These are phyloP conservation scores for Aristolochia fimbriata DNA, from an alignment of 164 flowering plant genomes.

Conservation along the genomic window DNA sequence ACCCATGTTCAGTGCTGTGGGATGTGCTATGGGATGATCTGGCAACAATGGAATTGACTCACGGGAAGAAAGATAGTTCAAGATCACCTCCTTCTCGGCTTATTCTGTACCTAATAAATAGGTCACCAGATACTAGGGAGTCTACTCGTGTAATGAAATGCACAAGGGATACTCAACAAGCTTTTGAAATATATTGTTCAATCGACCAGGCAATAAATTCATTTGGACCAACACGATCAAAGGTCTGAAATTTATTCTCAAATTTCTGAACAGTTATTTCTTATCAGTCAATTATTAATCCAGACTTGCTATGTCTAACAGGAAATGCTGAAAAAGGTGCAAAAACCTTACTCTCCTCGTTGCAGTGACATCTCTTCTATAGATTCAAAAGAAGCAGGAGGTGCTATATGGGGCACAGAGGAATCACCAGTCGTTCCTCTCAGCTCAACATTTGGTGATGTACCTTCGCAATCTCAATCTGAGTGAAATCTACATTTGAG, in stretches of 20 bases:
- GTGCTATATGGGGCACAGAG: conserved; percentile 37
- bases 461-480: conserved; percentile 2
- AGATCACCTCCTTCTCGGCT: conserved; percentile 63
- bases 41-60: conserved; percentile 65
- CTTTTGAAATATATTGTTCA: conserved; percentile 58
- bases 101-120: conserved; percentile 47
- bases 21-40: conserved; percentile 84
- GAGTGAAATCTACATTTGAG: background rate
- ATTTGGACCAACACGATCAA: conserved; percentile 57
- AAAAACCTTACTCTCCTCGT: conserved; percentile 77
- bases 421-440: conserved; percentile 45
- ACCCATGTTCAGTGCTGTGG: conserved; percentile 92
- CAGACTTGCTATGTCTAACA: conserved; percentile 14
- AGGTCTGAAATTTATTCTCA: conserved; percentile 32
- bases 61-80: conserved; percentile 68
- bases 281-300: background rate
- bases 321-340: conserved; percentile 52
- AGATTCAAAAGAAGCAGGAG: conserved; percentile 26
- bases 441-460: conserved; percentile 58
- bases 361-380: conserved; percentile 19
- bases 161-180: conserved; percentile 60
- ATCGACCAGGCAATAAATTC: conserved; percentile 69
- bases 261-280: background rate
- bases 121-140: conserved; percentile 56
- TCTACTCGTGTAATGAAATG: conserved; percentile 67